Base-by-base conservation (phyloP, 371 early-diverging fungal species). In the Amoeboaphelidium protococcarum region DNA sequence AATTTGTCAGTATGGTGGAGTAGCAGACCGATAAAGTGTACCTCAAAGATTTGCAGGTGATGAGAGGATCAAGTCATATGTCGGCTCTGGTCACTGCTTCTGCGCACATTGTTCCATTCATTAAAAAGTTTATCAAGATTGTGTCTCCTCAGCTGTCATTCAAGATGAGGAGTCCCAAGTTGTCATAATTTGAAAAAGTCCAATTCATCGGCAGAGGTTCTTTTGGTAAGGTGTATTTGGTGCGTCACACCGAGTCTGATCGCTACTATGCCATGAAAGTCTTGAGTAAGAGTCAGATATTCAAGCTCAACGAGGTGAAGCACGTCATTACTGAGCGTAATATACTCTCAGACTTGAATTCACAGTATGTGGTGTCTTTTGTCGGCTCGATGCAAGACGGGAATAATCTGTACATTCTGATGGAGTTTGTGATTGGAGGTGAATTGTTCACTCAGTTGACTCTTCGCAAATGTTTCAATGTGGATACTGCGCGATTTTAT, bases 321-420 rank as follows among this genome's bases (percentile, higher is more conserved):
- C 57, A 61, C 42, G 43, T 63, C 2, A 50, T 57, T 42, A 57
- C 54, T 47, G 65, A 65, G 45, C 37, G 46, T 20, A 55, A 58
- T n/a, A 52, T 58, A 22, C 49, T 63, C 25, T 49, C 43, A 45
- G 25, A 42, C 25, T 26, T 55, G 3, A 16, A 45, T 20, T 55
- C 53, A 26, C 47, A 52, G 16, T 65, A 59, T 52, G 46, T 63
- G 37, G 58, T 60, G 16, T 50, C 55, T 41, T 54, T 63, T 24
- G 46, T 54, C 26, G 45, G 51, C 48, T 50, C 46, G 3, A 23
- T 45, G 6, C 46, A 45, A 21, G 27, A 45, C 23, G 26, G 25
- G 3, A 4, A 45, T 12, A 10, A 23, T 23, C 19, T 45, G 4
- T 45, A 26, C 46, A 45, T 45, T n/a, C 6, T 45, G 23, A 26